Conservation (phyloP, 768 basidiomycete species). For the Phaffia australis region DNA sequence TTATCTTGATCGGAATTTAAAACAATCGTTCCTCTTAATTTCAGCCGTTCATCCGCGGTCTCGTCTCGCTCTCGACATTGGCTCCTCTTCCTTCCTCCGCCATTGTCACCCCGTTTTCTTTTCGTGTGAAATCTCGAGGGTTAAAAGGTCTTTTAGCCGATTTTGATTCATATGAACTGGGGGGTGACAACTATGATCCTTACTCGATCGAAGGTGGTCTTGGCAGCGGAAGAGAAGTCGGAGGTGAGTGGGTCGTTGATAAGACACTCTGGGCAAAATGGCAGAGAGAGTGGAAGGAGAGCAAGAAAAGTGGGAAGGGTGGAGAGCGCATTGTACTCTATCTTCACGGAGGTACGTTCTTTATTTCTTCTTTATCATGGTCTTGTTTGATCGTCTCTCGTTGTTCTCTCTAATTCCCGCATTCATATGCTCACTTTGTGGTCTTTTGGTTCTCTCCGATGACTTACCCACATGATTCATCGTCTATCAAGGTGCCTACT, state of each 20-base stretch:
- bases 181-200: conserved; percentile 34
- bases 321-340: conserved; percentile 74
- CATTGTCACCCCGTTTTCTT: conserved; percentile 86
- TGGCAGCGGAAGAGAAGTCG: conserved; percentile 51
- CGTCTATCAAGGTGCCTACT: conserved; percentile 64
- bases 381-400: too few relatives aligned
- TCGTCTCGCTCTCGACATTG: conserved; percentile 69
- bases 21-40: too few relatives aligned
- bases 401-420: too few relatives aligned
- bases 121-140: conserved; percentile 59
- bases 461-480: not conserved
- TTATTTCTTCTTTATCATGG: not conserved
- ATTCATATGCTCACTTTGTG: not conserved
- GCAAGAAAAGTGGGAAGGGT: conserved; percentile 12
- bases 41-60: conserved; percentile 46
- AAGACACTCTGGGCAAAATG: conserved; percentile 77
- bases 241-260: conserved; percentile 96
- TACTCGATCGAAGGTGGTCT: not conserved
- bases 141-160: conserved; percentile 69
- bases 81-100: conserved; percentile 85
- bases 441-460: too few relatives aligned
- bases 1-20: too few relatives aligned
- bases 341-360: conserved; percentile 69
- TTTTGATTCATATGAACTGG: conserved; percentile 62
- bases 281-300: conserved; percentile 63